Conservation (phyloP, 208 protist genomes). For the Trichomonas tenax region DNA sequence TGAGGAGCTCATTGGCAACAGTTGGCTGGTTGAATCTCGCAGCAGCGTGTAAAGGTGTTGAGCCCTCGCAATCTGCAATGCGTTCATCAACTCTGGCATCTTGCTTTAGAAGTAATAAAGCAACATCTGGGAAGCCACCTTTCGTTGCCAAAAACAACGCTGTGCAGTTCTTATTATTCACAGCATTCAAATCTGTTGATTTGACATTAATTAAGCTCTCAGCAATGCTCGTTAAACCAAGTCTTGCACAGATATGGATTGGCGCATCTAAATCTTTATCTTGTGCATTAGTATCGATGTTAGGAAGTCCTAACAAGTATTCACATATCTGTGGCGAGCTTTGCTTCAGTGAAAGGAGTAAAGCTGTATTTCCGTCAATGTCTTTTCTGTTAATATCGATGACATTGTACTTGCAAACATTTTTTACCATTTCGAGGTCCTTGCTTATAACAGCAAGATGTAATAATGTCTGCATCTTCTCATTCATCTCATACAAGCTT, state of each 20-base stretch:
- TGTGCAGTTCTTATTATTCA: neutral
- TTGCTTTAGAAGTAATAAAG: neutral
- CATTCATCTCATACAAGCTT: neutral
- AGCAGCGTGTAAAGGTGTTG: neutral
- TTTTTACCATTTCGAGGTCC: neutral
- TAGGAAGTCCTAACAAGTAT: neutral
- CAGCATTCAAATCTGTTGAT: neutral
- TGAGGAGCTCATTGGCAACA: neutral
- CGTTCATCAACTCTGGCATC: neutral
- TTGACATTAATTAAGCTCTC: neutral
- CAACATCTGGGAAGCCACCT: neutral
- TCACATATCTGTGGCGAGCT: neutral
- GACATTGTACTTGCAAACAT: neutral
- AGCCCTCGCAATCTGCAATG: neutral
- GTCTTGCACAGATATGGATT: neutral
- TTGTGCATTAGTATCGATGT: neutral
- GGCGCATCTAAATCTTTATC: neutral
- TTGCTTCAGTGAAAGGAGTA: neutral
- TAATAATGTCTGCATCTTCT: neutral
- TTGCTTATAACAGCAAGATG: neutral
- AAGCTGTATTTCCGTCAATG: neutral
- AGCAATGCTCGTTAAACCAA: neutral
- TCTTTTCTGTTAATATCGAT: constrained; percentile 1
- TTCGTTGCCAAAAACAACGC: neutral
- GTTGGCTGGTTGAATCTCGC: neutral